Base-by-base conservation (phyloP, 768 basidiomycete species). In the Leccinum uliginosum region DNA sequence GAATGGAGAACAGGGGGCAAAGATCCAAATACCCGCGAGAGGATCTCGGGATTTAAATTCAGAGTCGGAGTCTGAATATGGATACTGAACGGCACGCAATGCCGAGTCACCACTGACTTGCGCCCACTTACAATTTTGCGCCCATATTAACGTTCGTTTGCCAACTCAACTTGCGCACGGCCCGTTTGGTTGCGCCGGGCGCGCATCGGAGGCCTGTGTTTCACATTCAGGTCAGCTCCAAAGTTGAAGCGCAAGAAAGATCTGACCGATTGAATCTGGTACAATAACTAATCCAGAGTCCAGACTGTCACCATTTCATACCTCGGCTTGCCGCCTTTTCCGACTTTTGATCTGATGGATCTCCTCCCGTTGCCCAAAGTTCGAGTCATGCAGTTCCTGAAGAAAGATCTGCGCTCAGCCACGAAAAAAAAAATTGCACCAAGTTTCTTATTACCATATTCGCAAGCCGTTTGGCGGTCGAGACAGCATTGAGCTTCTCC, bases 381-480 rank as follows among this genome's bases (percentile, higher is more conserved):
- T 82, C 17, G 91, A 87, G 61, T 93, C 91, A 61, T 94, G 87
- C 57, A 98, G 74, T 71, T 93, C 87, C 86, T 90, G 68, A 19
- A 57, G 45, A 29, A n/a, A 29, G 4, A 40, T 38, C 8, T 40
- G 4, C 11, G 11, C 7, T 66, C 1, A 71, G 50, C 26, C 43
- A 44, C 12, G 6, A 30, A 6, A 45, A 21, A 30, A 6, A 45
- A 21, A 48, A 48, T 3, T 2, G 14, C 14, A 51, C 30, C 26
- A 50, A 15, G 38, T 9, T 27, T 9, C 19, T 7, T 30, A 2
- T 67, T 65, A 93, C 94, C 93, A 98, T 96, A 54, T 87, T 91
- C 1, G 97, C 96, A 47, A 96, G 73, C 27, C 97, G 83, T 71
- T 97, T 94, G 2, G 95, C 96, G 0, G 89, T 91, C 9, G 90